These are phyloP conservation scores for Aspergillus neoniger DNA, from an alignment of 2,329 filamentous ascomycete species.

Conservation along the genomic window DNA sequence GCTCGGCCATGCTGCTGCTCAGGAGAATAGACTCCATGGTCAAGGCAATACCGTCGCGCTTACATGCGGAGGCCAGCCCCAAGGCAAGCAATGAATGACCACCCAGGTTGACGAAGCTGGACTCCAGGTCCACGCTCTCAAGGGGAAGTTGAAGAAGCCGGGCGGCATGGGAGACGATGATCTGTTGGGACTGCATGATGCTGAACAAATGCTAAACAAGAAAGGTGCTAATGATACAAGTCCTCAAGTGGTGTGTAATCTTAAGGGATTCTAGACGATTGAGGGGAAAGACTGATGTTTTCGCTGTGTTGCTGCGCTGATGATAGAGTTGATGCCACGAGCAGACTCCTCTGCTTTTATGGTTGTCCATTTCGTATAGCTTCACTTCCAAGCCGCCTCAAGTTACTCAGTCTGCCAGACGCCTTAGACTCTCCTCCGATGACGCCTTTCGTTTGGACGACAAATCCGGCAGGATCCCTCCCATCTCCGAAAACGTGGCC, in stretches of 20 bases:
- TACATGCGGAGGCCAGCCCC: slow-evolving; percentile 4
- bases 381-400: too few species aligned
- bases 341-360: too few species aligned
- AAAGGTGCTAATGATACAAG: not conserved
- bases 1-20: not conserved
- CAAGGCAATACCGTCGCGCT: not conserved
- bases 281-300: too few species aligned
- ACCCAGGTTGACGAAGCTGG: not conserved
- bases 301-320: too few species aligned
- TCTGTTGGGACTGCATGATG: not conserved
- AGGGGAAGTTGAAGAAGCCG: not conserved
- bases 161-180: not conserved
- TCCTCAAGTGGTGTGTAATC: not conserved
- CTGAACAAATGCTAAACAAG: not conserved
- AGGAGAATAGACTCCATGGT: not conserved
- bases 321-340: too few species aligned
- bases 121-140: not conserved
- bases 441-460: too few species aligned
- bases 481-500: too few species aligned
- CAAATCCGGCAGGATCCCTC: too few species aligned
- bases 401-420: too few species aligned
- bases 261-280: too few species aligned
- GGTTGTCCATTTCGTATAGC: too few species aligned
- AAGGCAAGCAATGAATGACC: not conserved
- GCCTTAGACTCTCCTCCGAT: too few species aligned